Percentiles rank a stretch among this genome's conserved stretches.
Evolutionary conservation across 2,329 filamentous ascomycete genomes (phyloP).

Genomic region (Akanthomyces uredinophilus): DNA sequence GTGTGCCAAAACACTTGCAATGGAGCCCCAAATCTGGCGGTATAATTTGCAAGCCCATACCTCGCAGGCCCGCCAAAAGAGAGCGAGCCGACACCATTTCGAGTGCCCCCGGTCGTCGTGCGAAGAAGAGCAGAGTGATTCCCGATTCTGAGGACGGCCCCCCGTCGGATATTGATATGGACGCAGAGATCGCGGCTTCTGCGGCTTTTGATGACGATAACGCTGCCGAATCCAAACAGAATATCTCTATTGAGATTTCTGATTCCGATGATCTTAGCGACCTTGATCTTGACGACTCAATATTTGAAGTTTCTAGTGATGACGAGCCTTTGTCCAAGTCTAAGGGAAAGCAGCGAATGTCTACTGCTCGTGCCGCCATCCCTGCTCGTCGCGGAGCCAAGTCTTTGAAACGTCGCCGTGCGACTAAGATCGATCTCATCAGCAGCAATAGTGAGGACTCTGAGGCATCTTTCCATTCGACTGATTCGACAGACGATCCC

Average conservation of each 20-base stretch:
- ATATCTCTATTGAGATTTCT: constrained; percentile 16
- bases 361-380: not conserved
- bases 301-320: constrained; percentile 23
- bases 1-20: constrained; percentile 9
- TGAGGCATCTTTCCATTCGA: not conserved
- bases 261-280: constrained; percentile 19
- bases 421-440: not conserved
- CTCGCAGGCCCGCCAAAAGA: constrained; percentile 22
- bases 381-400: not conserved
- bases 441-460: constrained; percentile 5
- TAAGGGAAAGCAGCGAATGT: constrained; percentile 16
- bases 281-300: constrained; percentile 15
- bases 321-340: constrained; percentile 25
- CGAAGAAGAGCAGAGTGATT: constrained; percentile 28
- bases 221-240: constrained; percentile 10
- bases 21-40: constrained; percentile 1
- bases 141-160: constrained; percentile 26
- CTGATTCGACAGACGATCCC: constrained; percentile 13
- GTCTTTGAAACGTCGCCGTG: not conserved
- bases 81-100: constrained; percentile 20
- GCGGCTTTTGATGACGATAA: constrained; percentile 18
- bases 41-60: constrained; percentile 4
- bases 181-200: constrained; percentile 27
- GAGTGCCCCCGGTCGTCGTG: constrained; percentile 20
- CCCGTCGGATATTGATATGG: constrained; percentile 25